phyloP scores from a whole-genome alignment of 148 eudicot species.

The Fagopyrum esculentum region DNA sequence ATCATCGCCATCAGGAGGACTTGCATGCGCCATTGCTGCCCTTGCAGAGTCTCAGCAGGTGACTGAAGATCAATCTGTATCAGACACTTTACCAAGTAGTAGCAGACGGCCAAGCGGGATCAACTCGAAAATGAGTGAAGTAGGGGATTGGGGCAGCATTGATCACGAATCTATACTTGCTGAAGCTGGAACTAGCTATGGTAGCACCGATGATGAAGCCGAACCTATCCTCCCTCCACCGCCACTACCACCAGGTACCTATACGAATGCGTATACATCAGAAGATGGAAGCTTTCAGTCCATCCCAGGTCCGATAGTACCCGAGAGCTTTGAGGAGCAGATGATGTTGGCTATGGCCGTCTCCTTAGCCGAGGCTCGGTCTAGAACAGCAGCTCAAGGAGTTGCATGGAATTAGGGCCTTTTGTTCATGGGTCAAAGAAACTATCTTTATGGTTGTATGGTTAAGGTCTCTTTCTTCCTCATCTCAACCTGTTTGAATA shows the following conservation, averaged over 20 bases:
- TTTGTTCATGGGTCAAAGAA: background rate
- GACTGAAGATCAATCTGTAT: constrained; percentile 36
- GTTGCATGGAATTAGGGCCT: constrained; percentile 67
- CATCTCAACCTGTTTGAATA: background rate
- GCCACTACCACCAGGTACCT: background rate
- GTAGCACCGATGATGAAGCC: constrained; percentile 20
- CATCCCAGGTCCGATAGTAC: constrained; percentile 35
- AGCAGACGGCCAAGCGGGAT: constrained; percentile 21
- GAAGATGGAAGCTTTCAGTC: constrained; percentile 27
- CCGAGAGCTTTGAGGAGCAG: constrained; percentile 90
- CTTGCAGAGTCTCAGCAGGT: constrained; percentile 84
- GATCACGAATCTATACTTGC: constrained; percentile 37
- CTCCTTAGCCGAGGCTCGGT: constrained; percentile 80
- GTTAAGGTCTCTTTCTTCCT: background rate
- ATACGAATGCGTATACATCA: constrained; percentile 22
- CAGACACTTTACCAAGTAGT: constrained; percentile 42
- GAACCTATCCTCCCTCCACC: constrained; percentile 10
- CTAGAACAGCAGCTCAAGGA: constrained; percentile 51
- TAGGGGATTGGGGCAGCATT: constrained; percentile 39
- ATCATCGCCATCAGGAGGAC: constrained; percentile 89
- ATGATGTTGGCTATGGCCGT: constrained; percentile 99
- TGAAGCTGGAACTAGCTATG: constrained; percentile 46
- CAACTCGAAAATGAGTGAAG: constrained; percentile 15
- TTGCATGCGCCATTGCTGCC: constrained; percentile 94
- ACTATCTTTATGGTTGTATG: background rate